A percentile compares a stretch with the other conserved stretches of the same genome.
These are phyloP conservation scores for Hymenoscyphus salicellus DNA, from an alignment of 2,329 filamentous ascomycete genomes.

Conservation along the genomic window DNA sequence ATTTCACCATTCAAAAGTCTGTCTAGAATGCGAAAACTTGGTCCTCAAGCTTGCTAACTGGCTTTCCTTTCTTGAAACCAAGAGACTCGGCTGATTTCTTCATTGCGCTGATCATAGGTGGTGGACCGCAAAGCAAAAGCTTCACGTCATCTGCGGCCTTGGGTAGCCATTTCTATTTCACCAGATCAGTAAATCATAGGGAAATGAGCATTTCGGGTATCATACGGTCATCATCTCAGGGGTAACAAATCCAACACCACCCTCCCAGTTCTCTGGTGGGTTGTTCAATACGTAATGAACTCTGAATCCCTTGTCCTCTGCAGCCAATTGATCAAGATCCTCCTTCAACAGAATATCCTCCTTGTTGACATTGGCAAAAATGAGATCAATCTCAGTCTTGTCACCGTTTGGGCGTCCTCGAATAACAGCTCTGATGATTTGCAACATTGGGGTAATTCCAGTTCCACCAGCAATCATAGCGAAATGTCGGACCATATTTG, in stretches of 20 bases:
- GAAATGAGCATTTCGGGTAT: slow-evolving; percentile 17
- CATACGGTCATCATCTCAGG: slow-evolving; percentile 87
- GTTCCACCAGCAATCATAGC: slow-evolving; percentile 98
- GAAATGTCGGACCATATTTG: slow-evolving; percentile 94
- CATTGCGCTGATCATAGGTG: slow-evolving; percentile 93
- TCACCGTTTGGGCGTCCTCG: slow-evolving; percentile 76
- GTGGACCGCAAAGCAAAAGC: slow-evolving; percentile 89
- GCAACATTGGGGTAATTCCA: slow-evolving; percentile 97
- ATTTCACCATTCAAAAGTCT: background rate
- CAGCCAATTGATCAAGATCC: slow-evolving; percentile 76
- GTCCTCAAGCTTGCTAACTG: slow-evolving; percentile 96
- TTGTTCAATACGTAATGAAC: slow-evolving; percentile 97
- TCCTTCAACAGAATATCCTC: slow-evolving; percentile 93
- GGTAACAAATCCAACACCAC: slow-evolving; percentile 92
- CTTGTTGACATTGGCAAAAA: slow-evolving; percentile 93
- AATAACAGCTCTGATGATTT: slow-evolving; percentile 88
- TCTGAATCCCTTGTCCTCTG: slow-evolving; percentile 76
- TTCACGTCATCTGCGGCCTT: slow-evolving; percentile 84
- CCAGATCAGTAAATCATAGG: slow-evolving; percentile 27
- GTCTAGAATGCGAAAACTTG: slow-evolving; percentile 92
- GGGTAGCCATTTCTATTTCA: slow-evolving; percentile 68
- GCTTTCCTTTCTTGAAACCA: slow-evolving; percentile 86
- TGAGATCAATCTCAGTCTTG: slow-evolving; percentile 84
- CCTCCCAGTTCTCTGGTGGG: slow-evolving; percentile 85
- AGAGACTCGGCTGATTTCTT: slow-evolving; percentile 92